Base-by-base conservation (phyloP, 148 eudicot genomes). In the Dianthus caryophyllus region DNA sequence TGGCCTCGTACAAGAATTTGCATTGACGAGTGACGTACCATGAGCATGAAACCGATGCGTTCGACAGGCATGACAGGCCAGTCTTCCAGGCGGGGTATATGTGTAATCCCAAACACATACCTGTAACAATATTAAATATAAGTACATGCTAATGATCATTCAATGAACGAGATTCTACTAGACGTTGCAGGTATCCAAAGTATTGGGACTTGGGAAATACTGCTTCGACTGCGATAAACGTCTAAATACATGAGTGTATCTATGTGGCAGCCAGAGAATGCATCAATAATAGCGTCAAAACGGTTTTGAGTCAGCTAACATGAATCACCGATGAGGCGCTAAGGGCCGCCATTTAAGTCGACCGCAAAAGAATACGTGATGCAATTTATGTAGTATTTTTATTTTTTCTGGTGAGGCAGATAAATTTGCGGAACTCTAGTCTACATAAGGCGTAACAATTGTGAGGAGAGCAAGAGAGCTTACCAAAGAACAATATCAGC, bases 21-120 rank as follows among this genome's bases (percentile, higher is more conserved):
- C 10, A 13, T 41, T 41, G 44, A 29, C 12, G 20, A 25, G 14
- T 13, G 11, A 27, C 73, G 75, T 84, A 94, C 98, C 97, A 88
- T 85, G 59, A 94, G 97, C 87, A 83, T 76, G 71, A 90, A 94
- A 54, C 98, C 98, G 26, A 90, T 73, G 65, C 44, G 96, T 62
- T 94, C 98, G 16, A 88, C 97, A 2, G 98, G 97, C 98, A 94
- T 94, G 39, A 94, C 97, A 73, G 98, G 98, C 97, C 97, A 94
- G 77, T 94, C 98, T 82, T 94, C 98, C 65, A 94, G 53, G 38
- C 98, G 87, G 65, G 98, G 98, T 70, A 94, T 81, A 68, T 90
- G 97, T 50, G 98, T 90, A 78, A 93, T 73, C 57, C 96, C 98
- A 71, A 93, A 93, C 7, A 93, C 91, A 64, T 89, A 93, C 98